Conservation (phyloP, 2,329 filamentous ascomycete species). For the Pseudocercospora macadamiae region DNA sequence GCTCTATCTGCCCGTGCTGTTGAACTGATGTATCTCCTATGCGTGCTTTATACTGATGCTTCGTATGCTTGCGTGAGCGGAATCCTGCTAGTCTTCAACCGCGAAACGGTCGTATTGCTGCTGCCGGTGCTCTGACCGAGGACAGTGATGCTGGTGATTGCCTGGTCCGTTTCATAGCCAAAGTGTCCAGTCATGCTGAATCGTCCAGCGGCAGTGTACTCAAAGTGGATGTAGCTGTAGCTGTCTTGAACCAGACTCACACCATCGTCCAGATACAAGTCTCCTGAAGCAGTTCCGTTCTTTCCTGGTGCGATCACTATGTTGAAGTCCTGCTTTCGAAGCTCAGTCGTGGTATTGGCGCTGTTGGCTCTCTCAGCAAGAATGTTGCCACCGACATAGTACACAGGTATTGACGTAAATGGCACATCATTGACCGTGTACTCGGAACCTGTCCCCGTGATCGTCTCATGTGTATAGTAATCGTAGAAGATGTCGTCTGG, state of each 20-base stretch:
- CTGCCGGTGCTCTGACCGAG: constrained; percentile 41
- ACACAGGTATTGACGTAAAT: constrained; percentile 64
- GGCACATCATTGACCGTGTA: constrained; percentile 51
- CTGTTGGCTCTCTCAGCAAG: constrained; percentile 61
- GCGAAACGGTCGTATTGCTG: not conserved
- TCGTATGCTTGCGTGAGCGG: constrained; percentile 12
- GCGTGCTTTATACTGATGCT: not conserved
- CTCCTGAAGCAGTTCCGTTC: constrained; percentile 66
- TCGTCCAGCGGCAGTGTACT: constrained; percentile 45
- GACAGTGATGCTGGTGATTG: constrained; percentile 56
- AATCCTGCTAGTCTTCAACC: constrained; percentile 11
- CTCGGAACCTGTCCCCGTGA: constrained; percentile 51
- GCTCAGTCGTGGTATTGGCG: constrained; percentile 64
- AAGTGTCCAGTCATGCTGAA: constrained; percentile 24
- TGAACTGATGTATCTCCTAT: not conserved
- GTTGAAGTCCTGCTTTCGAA: constrained; percentile 69
- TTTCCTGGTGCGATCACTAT: constrained; percentile 68
- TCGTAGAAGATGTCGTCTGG: constrained; percentile 64
- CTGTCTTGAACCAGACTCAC: constrained; percentile 63
- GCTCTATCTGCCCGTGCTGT: not conserved
- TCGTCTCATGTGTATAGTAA: constrained; percentile 56
- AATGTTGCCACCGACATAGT: constrained; percentile 67
- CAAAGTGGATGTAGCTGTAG: constrained; percentile 62
- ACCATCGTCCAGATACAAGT: constrained; percentile 78
- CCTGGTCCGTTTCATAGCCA: constrained; percentile 49